phyloP scores from a whole-genome alignment of 2,329 filamentous ascomycete species.

The Diaporthe ilicicola region DNA sequence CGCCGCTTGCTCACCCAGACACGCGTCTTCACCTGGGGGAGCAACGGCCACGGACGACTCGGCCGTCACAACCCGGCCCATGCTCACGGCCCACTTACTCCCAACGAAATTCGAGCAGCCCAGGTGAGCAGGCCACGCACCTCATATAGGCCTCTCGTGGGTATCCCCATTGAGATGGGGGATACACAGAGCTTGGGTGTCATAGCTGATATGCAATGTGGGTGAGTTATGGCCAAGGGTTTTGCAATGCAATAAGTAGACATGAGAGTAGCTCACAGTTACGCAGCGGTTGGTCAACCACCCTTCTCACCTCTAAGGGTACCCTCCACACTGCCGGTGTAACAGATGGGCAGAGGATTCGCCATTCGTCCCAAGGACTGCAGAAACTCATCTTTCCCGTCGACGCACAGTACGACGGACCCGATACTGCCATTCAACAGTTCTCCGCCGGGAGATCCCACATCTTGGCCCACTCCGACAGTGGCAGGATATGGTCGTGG shows the following conservation, averaged over 20 bases:
- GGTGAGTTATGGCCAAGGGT: background rate
- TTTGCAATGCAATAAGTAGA: background rate
- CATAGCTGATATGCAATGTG: conserved; percentile 3
- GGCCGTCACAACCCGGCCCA: background rate
- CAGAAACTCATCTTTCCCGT: background rate
- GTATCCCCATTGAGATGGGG: background rate
- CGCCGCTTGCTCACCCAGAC: conserved; percentile 6
- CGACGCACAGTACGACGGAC: background rate
- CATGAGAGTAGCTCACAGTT: background rate
- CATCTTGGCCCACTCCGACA: background rate
- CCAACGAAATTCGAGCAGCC: background rate
- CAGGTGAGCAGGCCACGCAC: too few relatives aligned
- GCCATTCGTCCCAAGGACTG: background rate
- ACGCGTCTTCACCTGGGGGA: conserved; percentile 1
- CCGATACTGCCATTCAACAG: background rate
- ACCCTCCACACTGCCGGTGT: conserved; percentile 1
- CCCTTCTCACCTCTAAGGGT: background rate
- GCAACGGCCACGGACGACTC: conserved; percentile 1
- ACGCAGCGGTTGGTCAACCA: background rate
- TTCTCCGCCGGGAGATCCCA: conserved; percentile 1
- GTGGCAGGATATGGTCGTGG: conserved; percentile 7
- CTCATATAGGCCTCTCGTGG: background rate
- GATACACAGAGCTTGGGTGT: background rate
- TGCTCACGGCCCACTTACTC: background rate
- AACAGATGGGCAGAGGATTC: background rate